phyloP scores from a whole-genome alignment of 495 filamentous ascomycete species.

The Trichoderma virens region DNA sequence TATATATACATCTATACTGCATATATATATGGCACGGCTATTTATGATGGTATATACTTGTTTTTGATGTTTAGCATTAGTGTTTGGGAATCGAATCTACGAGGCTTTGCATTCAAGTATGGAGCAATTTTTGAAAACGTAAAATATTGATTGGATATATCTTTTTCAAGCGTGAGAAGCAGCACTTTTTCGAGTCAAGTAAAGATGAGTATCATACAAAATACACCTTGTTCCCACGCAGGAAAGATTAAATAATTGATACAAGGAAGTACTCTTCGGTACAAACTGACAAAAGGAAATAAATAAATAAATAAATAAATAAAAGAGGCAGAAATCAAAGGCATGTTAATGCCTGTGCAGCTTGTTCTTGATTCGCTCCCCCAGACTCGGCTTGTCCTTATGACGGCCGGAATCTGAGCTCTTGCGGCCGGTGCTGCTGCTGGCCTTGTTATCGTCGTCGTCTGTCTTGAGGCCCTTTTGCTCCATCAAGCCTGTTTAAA shows the following conservation, averaged over 20 bases:
- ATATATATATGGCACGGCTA: neutral
- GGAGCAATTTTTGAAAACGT: too few species aligned
- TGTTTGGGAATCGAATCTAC: neutral
- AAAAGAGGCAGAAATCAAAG: neutral
- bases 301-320: neutral
- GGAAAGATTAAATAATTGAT: neutral
- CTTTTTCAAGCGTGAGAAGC: neutral
- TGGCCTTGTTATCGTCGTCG: neutral
- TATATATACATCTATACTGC: too few species aligned
- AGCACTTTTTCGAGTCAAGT: neutral
- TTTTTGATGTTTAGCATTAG: neutral
- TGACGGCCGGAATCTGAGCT: slow-evolving; percentile 9
- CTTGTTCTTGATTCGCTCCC: slow-evolving; percentile 42
- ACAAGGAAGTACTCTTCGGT: neutral
- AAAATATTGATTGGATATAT: too few species aligned
- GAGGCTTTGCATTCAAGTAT: neutral
- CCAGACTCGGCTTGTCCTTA: slow-evolving; percentile 29
- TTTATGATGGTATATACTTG: neutral
- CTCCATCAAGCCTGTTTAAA: slow-evolving; percentile 32
- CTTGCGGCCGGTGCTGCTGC: slow-evolving; percentile 7
- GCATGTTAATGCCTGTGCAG: slow-evolving; percentile 19
- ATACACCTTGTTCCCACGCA: neutral
- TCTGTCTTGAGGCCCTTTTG: slow-evolving; percentile 30
- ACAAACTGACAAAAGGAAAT: neutral
- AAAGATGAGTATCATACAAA: neutral